Evolutionary conservation across 192 early-diverging fungal species (phyloP).

Genomic region (Coemansia sp.): DNA sequence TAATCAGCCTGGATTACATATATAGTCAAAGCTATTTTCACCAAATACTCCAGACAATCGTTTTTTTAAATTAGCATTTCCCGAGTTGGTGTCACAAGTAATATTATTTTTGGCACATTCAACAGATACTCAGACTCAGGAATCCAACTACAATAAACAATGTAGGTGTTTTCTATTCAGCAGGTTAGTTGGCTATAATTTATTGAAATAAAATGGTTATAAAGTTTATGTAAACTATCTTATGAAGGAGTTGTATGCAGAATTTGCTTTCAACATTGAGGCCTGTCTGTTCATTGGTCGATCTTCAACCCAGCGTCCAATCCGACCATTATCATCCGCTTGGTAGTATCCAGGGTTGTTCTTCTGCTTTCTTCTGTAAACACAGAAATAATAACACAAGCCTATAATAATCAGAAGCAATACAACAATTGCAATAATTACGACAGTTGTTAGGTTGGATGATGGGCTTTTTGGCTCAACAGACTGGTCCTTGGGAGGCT

Average conservation of each 20-base stretch:
- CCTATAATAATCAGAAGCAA: not conserved
- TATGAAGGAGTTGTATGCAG: not conserved
- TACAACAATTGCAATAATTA: slow-evolving; percentile 5
- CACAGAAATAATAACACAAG: not conserved
- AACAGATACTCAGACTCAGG: too few relatives aligned
- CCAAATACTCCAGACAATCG: too few relatives aligned
- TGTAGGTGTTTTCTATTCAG: too few relatives aligned
- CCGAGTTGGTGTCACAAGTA: too few relatives aligned
- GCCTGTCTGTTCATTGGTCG: not conserved
- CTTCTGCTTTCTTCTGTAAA: slow-evolving; percentile 11
- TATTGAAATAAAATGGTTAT: not conserved
- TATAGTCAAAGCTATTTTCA: too few relatives aligned
- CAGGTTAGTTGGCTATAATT: not conserved
- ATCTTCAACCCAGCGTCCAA: not conserved
- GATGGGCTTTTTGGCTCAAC: not conserved
- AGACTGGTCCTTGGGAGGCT: not conserved
- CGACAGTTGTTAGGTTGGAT: not conserved
- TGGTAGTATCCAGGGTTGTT: not conserved
- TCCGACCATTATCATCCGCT: not conserved
- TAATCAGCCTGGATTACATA: too few relatives aligned
- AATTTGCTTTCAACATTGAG: not conserved
- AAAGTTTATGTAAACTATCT: not conserved
- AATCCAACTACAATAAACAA: too few relatives aligned
- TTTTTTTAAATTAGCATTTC: too few relatives aligned
- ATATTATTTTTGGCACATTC: too few relatives aligned